Evolutionary conservation across 2,329 filamentous ascomycete genomes (phyloP).

Genomic region (Diplodia scrobiculata): DNA sequence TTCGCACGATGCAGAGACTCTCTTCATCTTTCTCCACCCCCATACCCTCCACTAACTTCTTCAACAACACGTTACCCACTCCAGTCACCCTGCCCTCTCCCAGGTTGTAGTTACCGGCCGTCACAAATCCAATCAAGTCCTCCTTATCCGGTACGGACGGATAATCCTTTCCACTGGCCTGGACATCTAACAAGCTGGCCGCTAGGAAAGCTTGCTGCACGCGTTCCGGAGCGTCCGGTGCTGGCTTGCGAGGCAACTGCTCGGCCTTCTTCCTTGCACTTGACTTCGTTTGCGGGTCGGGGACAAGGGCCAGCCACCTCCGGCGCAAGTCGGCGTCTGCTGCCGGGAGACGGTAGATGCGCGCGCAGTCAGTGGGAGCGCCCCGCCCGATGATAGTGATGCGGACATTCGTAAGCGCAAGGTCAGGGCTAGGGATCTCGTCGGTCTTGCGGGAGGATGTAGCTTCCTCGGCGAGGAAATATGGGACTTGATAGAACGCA

Average conservation of each 20-base stretch:
- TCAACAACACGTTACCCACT: constrained; percentile 69
- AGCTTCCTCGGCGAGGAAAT: constrained; percentile 5
- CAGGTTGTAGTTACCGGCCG: constrained; percentile 80
- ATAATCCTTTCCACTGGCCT: constrained; percentile 50
- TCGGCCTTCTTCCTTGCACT: constrained; percentile 26
- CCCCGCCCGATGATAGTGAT: constrained; percentile 71
- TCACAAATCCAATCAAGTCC: constrained; percentile 88
- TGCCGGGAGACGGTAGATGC: constrained; percentile 82
- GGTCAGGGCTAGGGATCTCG: constrained; percentile 14
- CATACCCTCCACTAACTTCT: constrained; percentile 58
- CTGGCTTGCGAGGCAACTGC: constrained; percentile 36
- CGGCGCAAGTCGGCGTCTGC: constrained; percentile 57
- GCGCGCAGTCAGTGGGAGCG: constrained; percentile 68
- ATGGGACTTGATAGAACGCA: constrained; percentile 9
- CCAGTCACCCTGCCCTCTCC: constrained; percentile 73
- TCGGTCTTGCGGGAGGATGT: constrained; percentile 28
- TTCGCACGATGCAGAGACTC: constrained; percentile 74
- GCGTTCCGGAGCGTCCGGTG: constrained; percentile 46
- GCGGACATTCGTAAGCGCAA: constrained; percentile 60
- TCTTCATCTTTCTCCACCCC: constrained; percentile 37
- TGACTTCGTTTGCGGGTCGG: constrained; percentile 36
- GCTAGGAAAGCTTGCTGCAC: constrained; percentile 54
- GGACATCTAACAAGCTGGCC: constrained; percentile 46
- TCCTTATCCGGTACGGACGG: constrained; percentile 70
- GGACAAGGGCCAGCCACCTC: constrained; percentile 69